Base-by-base conservation (phyloP, 345 rosid genomes). In the Aurinia saxatilis region DNA sequence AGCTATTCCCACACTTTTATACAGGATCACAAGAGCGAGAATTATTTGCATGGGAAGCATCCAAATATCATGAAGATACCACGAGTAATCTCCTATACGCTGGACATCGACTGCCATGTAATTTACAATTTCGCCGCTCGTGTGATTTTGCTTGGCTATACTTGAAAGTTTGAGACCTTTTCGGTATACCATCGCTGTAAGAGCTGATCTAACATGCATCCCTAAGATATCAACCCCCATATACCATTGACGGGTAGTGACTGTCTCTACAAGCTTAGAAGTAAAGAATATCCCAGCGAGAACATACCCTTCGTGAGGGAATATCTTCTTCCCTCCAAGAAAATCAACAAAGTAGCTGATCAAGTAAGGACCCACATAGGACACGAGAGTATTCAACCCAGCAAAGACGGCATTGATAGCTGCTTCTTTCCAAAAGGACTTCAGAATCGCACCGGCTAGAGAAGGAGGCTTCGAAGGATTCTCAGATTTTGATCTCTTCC, bases 31-130 rank as follows among this genome's bases (percentile, higher is more conserved):
- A 61, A 95, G 96, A 21, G 99, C 99, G 50, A 95, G 96, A 70
- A 88, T 63, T 34, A 95, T 95, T 73, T 95, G 99, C 83, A 90
- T 46, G 12, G 99, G 99, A 72, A 95, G 97, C 99, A 95, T 90
- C 99, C 99, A 95, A 70, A 90, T 80, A 73, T 90, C 99, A 76
- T 95, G 97, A 48, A 95, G 95, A 78, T 90, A 87, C 99, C 99
- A 95, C 2, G 97, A 82, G 77, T 84, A 95, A 50, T 95, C 99
- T 66, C 99, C 99, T 7, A 95, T 75, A 57, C 97, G 84, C 74
- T 95, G 99, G 41, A 95, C 97, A 77, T 95, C 99, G 53, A 90
- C 95, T 49, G 99, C 99, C 99, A 95, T 90, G 77, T 90, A 95
- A 59, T 88, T 95, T 42, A 95, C 92, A 70, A 95, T 81, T 67